Conservation (phyloP, 345 rosid genomes). For the Populus pruinosa region DNA sequence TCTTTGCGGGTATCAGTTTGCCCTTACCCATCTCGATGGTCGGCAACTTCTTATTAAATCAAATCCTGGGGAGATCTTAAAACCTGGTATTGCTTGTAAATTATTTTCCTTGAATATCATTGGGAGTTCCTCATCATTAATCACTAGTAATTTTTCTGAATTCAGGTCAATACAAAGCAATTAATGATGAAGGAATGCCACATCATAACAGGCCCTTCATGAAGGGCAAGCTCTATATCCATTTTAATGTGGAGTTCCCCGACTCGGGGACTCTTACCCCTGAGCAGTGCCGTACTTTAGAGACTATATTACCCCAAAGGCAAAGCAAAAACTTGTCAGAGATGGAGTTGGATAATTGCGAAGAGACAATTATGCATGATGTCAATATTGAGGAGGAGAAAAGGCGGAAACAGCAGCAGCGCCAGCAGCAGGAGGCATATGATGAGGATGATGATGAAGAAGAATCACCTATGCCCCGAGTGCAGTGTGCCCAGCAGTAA, state of each 20-base stretch:
- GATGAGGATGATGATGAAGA: slow-evolving; percentile 51
- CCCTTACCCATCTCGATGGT: slow-evolving; percentile 54
- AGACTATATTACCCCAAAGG: slow-evolving; percentile 48
- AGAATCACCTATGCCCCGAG: slow-evolving; percentile 28
- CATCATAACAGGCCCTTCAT: slow-evolving; percentile 63
- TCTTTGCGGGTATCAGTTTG: slow-evolving; percentile 66
- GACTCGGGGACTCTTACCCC: slow-evolving; percentile 37
- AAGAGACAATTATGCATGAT: slow-evolving; percentile 67
- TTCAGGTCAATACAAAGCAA: slow-evolving; percentile 61
- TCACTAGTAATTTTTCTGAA: background rate
- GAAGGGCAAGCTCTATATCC: slow-evolving; percentile 71
- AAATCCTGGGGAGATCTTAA: slow-evolving; percentile 55
- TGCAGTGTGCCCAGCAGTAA: slow-evolving; percentile 72
- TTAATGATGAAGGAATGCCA: slow-evolving; percentile 81
- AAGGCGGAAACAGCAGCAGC: slow-evolving; percentile 22
- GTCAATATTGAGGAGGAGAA: slow-evolving; percentile 68
- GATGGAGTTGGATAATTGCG: slow-evolving; percentile 76
- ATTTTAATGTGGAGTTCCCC: slow-evolving; percentile 60
- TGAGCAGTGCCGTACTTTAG: slow-evolving; percentile 52
- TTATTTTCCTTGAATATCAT: background rate
- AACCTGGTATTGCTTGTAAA: slow-evolving; percentile 41
- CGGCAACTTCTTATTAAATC: slow-evolving; percentile 66
- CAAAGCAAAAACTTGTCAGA: slow-evolving; percentile 45
- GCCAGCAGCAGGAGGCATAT: slow-evolving; percentile 55
- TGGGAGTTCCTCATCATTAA: background rate